Conservation (phyloP, 768 basidiomycete species). For the Exsudoporus frostii region DNA sequence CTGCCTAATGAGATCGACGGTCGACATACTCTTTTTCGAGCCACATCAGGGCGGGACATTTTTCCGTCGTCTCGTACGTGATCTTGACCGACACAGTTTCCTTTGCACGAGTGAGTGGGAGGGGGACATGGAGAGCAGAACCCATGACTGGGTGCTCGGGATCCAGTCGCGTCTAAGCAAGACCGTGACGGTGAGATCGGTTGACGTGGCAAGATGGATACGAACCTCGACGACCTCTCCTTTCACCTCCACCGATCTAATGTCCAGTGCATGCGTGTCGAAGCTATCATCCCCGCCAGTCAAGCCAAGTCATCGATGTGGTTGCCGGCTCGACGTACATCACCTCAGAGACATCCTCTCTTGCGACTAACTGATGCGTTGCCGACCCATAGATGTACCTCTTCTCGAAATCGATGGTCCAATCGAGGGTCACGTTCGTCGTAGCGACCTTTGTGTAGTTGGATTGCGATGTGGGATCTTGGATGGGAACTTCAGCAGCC, state of each 20-base stretch:
- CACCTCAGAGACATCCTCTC: constrained; percentile 38
- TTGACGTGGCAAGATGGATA: neutral
- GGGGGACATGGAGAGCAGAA: constrained; percentile 60
- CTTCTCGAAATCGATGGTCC: constrained; percentile 53
- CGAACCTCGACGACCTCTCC: constrained; percentile 47
- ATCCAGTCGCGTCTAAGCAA: constrained; percentile 50
- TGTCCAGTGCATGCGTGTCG: constrained; percentile 51
- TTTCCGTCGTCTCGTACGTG: constrained; percentile 69
- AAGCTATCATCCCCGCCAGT: constrained; percentile 33
- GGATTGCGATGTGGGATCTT: constrained; percentile 52
- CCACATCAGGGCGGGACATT: constrained; percentile 84
- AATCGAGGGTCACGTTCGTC: constrained; percentile 49
- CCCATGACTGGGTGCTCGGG: constrained; percentile 72
- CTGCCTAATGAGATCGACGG: neutral
- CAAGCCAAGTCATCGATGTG: neutral
- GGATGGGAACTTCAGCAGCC: constrained; percentile 10
- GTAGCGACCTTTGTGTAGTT: constrained; percentile 53
- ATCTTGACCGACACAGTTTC: constrained; percentile 48
- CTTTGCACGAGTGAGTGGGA: constrained; percentile 40
- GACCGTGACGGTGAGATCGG: neutral
- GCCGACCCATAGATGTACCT: constrained; percentile 47
- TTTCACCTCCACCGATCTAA: constrained; percentile 50
- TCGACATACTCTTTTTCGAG: constrained; percentile 66
- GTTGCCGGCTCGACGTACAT: constrained; percentile 32
- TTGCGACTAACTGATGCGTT: constrained; percentile 41